These are phyloP conservation scores for Cryptosporidium ryanae DNA, from an alignment of 169 alveolate species.

Conservation along the genomic window DNA sequence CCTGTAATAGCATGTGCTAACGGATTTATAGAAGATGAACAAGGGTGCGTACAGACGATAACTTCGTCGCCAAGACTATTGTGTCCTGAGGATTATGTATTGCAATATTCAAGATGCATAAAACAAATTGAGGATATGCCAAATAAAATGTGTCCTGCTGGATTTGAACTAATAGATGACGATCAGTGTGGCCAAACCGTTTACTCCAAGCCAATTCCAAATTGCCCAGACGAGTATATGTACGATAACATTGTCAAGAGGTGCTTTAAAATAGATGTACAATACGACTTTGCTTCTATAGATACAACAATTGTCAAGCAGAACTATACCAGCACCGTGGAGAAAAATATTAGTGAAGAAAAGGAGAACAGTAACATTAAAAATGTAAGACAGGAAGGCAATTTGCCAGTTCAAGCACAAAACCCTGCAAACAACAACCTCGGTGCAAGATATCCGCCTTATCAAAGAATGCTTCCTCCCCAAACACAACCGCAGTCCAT, in stretches of 20 bases:
- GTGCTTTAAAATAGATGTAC: constrained; percentile 61
- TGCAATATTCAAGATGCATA: constrained; percentile 72
- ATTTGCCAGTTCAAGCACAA: constrained; percentile 13
- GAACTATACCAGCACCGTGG: constrained; percentile 41
- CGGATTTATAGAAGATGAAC: constrained; percentile 60
- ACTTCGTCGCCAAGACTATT: constrained; percentile 51
- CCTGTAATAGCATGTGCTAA: constrained; percentile 70
- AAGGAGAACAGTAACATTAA: background rate
- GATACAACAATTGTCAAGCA: constrained; percentile 40
- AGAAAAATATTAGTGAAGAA: background rate
- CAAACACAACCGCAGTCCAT: constrained; percentile 50
- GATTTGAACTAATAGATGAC: constrained; percentile 63
- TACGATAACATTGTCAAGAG: constrained; percentile 66
- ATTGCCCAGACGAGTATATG: constrained; percentile 65
- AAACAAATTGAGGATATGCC: constrained; percentile 70
- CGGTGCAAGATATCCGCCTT: constrained; percentile 46
- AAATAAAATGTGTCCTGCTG: constrained; percentile 72
- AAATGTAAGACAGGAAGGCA: constrained; percentile 4
- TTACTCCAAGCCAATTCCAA: constrained; percentile 64
- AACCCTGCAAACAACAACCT: background rate
- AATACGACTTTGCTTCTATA: constrained; percentile 62
- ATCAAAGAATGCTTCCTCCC: constrained; percentile 69
- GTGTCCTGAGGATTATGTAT: constrained; percentile 64
- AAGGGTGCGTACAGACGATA: constrained; percentile 55
- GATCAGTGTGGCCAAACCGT: constrained; percentile 69